Base-by-base conservation (phyloP, 495 filamentous ascomycete genomes). In the Recurvomyces mirabilis region DNA sequence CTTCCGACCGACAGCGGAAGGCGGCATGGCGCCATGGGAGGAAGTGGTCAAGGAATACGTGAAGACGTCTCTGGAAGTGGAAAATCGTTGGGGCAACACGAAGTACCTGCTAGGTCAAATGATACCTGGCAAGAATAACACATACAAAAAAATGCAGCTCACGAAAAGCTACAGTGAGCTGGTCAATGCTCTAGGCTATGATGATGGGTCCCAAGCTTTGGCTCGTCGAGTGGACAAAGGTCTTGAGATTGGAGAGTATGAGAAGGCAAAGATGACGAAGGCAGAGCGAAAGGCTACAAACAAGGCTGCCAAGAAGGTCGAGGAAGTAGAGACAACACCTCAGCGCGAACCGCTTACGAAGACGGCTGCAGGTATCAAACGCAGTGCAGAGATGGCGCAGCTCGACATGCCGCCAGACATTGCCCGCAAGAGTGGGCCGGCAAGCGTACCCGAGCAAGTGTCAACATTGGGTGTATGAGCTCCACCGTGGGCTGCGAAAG, bases 41-140 rank as follows among this genome's bases (percentile, higher is more conserved):
- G 80, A 87, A 17, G 74, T 91, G 1, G 84, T 82, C 2, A 65
- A 73, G 46, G 71, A 78, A 42, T 94, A 94, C 56, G 46, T 95
- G 36, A 67, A 71, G 44, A 72, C 66, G 18, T 74, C 78, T 15
- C 62, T 96, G 44, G 77, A 81, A 41, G 74, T 81, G 29, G 80
- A 89, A 56, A 95, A 96, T 57, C 79, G 81, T 43, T 80, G 82
- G 51, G 77, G 81, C 26, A 98, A 96, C 63, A 94, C 87, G 5
- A 96, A 96, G 58, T 96, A 79, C 56, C 64, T 85, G 17, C 72
- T 96, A n/a, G 70, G 71, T 22, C 84, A 93, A 54, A 66, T 95
- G 53, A 74, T 96, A 22, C 82, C 87, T 0, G 86, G 89, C 3
- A 94, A 91, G 63, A 58, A 71, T 37, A 60, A 71, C 25, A 63